These are phyloP conservation scores for Colletotrichum filicis DNA, from an alignment of 2,329 filamentous ascomycete species.

Conservation along the genomic window DNA sequence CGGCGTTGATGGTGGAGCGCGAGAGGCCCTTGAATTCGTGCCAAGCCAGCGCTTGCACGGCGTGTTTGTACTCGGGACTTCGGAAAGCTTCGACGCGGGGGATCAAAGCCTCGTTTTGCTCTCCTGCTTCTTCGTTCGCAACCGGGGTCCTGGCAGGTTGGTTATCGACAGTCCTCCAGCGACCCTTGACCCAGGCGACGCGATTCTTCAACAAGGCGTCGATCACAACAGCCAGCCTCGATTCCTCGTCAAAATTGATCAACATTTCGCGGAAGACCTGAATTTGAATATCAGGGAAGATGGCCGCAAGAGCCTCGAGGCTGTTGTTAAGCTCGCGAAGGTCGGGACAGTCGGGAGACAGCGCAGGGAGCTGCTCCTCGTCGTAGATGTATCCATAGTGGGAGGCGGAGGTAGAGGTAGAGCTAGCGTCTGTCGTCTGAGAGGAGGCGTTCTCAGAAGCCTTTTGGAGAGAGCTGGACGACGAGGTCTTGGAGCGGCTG, in stretches of 20 bases:
- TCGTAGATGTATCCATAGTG: conserved; percentile 63
- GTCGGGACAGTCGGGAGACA: conserved; percentile 66
- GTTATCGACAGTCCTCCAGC: conserved; percentile 62
- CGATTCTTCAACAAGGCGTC: conserved; percentile 81
- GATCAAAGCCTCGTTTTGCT: conserved; percentile 44
- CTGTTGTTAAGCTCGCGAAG: conserved; percentile 76
- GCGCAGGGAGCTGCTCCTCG: conserved; percentile 62
- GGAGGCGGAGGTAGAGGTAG: conserved; percentile 42
- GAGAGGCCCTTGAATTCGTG: conserved; percentile 82
- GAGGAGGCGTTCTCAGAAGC: background rate
- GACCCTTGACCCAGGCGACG: conserved; percentile 75
- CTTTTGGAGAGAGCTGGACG: conserved; percentile 16
- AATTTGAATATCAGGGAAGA: conserved; percentile 84
- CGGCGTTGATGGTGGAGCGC: conserved; percentile 78
- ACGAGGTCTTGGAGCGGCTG: conserved; percentile 7
- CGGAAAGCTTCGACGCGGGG: conserved; percentile 74
- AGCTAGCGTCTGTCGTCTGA: conserved; percentile 36
- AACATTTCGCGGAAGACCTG: conserved; percentile 89
- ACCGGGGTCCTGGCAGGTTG: conserved; percentile 45
- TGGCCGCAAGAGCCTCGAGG: conserved; percentile 73
- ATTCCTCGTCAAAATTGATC: conserved; percentile 78
- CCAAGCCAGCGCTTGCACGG: conserved; percentile 74
- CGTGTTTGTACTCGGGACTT: conserved; percentile 73
- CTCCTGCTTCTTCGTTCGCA: conserved; percentile 42
- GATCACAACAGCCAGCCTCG: conserved; percentile 79